Percentiles rank a stretch among this genome's conserved stretches.
Conservation (phyloP, 768 basidiomycete genomes). For the Suillus subalutaceus region DNA sequence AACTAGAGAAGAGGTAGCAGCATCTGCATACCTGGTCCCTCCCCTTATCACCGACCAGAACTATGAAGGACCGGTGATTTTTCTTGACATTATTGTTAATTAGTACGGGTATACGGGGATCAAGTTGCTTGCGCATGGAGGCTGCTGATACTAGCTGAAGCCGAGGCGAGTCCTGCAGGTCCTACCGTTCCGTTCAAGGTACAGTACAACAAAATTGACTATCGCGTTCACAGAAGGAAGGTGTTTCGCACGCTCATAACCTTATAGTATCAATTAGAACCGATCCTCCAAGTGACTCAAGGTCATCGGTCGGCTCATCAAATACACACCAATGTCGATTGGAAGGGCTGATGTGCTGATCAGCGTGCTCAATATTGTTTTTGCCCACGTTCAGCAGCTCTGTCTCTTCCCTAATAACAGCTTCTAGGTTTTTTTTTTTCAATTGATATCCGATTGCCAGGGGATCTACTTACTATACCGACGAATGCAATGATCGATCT, state of each 20-base stretch:
- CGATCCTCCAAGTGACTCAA: not conserved
- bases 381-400: not conserved
- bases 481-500: not conserved
- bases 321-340: not conserved
- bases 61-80: constrained; percentile 93
- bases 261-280: not conserved
- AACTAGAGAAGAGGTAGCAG: not conserved
- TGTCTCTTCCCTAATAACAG: not conserved
- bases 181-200: not conserved
- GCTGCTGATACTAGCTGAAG: not conserved
- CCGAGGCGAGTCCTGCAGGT: not conserved
- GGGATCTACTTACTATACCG: not conserved
- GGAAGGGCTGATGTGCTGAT: not conserved
- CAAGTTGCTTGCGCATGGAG: constrained; percentile 83
- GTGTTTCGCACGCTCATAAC: not conserved
- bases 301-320: not conserved
- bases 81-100: constrained; percentile 93
- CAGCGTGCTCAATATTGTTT: not conserved
- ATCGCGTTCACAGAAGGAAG: not conserved
- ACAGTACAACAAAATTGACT: not conserved
- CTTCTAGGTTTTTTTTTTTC: not conserved
- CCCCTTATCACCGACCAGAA: constrained; percentile 92
- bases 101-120: constrained; percentile 89
- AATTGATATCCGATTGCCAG: not conserved
- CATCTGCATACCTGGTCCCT: constrained; percentile 76